Percentiles rank a stretch among this genome's conserved stretches.
Conservation (phyloP, 371 early-diverging fungal genomes). For the Parasitella parasitica region DNA sequence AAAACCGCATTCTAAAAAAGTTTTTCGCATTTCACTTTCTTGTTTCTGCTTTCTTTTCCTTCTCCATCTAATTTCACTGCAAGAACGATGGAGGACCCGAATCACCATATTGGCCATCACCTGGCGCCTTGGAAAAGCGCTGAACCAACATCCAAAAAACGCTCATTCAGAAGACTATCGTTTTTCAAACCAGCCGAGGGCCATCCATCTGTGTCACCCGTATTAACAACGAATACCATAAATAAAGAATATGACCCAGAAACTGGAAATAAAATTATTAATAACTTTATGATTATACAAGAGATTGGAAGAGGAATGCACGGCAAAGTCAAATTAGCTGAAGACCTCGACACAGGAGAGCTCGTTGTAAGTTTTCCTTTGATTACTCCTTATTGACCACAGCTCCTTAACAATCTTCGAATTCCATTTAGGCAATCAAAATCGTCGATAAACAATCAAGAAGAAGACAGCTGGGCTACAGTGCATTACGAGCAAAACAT, state of each 20-base stretch:
- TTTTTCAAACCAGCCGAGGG: conserved; percentile 9
- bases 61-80: no score
- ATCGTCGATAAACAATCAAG: conserved; percentile 76
- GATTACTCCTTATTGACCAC: background rate
- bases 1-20: background rate
- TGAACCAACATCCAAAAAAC: conserved; percentile 2
- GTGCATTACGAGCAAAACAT: conserved; percentile 20
- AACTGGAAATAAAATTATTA: conserved; percentile 90
- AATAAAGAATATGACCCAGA: conserved; percentile 75
- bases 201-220: conserved; percentile 15
- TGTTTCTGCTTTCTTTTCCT: background rate
- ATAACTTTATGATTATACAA: conserved; percentile 83
- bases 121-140: conserved; percentile 4
- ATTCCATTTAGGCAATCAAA: conserved; percentile 70
- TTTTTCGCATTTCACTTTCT: background rate
- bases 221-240: conserved; percentile 77
- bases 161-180: conserved; percentile 11
- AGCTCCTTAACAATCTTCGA: background rate
- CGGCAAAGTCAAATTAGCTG: conserved; percentile 90
- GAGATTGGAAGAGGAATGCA: conserved; percentile 92
- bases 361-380: conserved; percentile 54
- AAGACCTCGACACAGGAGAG: conserved; percentile 74
- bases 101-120: background rate
- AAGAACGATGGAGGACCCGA: background rate
- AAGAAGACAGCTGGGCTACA: conserved; percentile 59